Conservation (phyloP, 768 basidiomycete genomes). For the Leccinum sublutescens region DNA sequence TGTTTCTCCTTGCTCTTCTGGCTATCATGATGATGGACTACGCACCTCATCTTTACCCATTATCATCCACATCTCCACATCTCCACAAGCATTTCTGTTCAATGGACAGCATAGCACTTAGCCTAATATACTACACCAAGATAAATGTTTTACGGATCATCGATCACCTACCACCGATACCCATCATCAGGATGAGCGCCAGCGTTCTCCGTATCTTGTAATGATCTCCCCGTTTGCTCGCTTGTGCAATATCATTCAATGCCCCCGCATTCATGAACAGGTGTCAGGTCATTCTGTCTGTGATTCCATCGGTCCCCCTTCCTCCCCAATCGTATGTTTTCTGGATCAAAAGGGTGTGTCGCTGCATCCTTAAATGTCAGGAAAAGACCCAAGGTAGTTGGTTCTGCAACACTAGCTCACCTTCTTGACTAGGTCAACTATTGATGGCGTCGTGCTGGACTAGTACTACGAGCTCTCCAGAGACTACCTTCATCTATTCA, state of each 20-base stretch:
- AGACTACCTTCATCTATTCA: not conserved
- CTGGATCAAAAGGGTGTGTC: not conserved
- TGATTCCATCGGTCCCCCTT: not conserved
- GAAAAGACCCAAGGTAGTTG: not conserved
- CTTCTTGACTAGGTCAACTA: not conserved
- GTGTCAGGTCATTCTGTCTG: not conserved
- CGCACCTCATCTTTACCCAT: constrained; percentile 6
- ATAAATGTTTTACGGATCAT: constrained; percentile 7
- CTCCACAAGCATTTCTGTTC: constrained; percentile 17
- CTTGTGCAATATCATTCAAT: not conserved
- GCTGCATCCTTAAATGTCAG: not conserved
- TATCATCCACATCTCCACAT: constrained; percentile 16
- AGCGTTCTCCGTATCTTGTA: not conserved
- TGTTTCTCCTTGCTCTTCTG: constrained; percentile 5
- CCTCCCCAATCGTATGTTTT: not conserved
- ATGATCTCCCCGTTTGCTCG: not conserved
- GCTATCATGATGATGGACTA: constrained; percentile 6
- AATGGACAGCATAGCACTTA: constrained; percentile 26
- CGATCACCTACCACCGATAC: constrained; percentile 7
- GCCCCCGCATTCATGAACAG: not conserved
- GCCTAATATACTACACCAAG: constrained; percentile 14
- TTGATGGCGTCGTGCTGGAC: not conserved
- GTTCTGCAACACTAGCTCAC: not conserved
- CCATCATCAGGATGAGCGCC: not conserved
- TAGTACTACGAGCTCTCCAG: too few species aligned